Conservation (phyloP, 225 moss, liverwort and hornwort species). For the Antitrichia curtipendula region DNA sequence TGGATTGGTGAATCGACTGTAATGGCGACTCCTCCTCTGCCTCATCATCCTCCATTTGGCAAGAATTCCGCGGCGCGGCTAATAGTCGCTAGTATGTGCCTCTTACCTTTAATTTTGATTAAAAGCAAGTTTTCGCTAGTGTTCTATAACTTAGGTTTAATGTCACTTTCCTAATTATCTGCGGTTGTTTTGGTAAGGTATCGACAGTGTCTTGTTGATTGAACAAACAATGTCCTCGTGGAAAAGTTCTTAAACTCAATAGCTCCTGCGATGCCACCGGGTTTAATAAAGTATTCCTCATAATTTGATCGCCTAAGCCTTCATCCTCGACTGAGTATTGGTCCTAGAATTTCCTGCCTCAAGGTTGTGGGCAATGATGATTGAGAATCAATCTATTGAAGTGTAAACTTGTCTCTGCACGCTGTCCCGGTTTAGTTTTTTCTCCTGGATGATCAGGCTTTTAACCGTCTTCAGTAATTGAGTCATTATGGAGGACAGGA, state of each 20-base stretch:
- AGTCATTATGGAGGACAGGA: not conserved
- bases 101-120: not conserved
- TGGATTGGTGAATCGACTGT: conserved; percentile 13
- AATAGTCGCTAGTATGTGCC: conserved; percentile 31
- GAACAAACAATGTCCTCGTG: not conserved
- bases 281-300: not conserved
- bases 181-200: not conserved
- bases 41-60: conserved; percentile 9
- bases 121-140: not conserved
- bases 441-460: not conserved
- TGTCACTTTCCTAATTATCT: not conserved
- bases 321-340: not conserved
- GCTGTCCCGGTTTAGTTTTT: not conserved
- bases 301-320: not conserved
- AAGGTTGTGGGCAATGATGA: not conserved
- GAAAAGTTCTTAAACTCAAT: not conserved
- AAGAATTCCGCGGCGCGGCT: conserved; percentile 24
- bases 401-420: not conserved
- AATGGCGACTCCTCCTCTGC: conserved; percentile 28
- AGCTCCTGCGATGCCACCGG: not conserved
- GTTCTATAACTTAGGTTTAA: not conserved
- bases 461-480: not conserved
- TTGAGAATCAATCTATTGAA: not conserved
- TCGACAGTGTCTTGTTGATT: not conserved
- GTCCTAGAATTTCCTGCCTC: not conserved